Base-by-base conservation (phyloP, 2,329 filamentous ascomycete species). In the Xylariaceae sp. region DNA sequence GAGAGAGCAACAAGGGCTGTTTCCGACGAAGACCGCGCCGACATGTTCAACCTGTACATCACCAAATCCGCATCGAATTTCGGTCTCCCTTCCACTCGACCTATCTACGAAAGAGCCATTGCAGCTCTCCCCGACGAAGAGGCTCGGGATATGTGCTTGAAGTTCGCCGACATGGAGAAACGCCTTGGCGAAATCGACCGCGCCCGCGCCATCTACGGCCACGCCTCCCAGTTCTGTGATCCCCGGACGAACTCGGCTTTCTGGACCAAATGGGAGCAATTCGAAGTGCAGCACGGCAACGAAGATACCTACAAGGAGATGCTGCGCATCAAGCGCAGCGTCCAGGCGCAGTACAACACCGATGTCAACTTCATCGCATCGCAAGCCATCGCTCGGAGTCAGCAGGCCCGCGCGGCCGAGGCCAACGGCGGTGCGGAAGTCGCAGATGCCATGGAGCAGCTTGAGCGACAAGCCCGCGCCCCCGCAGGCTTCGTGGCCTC, bases 21-120 rank as follows among this genome's bases (percentile, higher is more conserved):
- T 2, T 88, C 90, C 11, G 94, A 99, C 70, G 93, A 97, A 70
- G 93, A 99, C 73, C 84, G 92, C 55, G 88, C 92, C 61, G 92
- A 96, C 69, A 97, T 99, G 92, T 99, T 97, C 79, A 94, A 96
- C 74, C 96, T 97, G 73, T 99, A 99, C 78, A 97, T 99, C 72
- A 97, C 93, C 60, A 97, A 99, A 74, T 97, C 92, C 0, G 94
- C 94, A 1, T 96, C 92, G 17, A 99, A 99, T 75, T 99, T 99
- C 70, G 94, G 95, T 37, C 83, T 99, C 55, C 92, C 94, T 0
- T 97, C 94, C 0, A 97, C 94, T 2, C 81, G 94, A 55, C 88
- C 91, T 0, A 99, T 99, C 68, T 99, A 99, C 78, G 94, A 99
- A 76, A 87, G 92, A 58, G 93, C 94, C 44, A 96, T 99, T 66